These are phyloP conservation scores for Termitomyces sp. DNA, from an alignment of 768 basidiomycete genomes.

Conservation along the genomic window DNA sequence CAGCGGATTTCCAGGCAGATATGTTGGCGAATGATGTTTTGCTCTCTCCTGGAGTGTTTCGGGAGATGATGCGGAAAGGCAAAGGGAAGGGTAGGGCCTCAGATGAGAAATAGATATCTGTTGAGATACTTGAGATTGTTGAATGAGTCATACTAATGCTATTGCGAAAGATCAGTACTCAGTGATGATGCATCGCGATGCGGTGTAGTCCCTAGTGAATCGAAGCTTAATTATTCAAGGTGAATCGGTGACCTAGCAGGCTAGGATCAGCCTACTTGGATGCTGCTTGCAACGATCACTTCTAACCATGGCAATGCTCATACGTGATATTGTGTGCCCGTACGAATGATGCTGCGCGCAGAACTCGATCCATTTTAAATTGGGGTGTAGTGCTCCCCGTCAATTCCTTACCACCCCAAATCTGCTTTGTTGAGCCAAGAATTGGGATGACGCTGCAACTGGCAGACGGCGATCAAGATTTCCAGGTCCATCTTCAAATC, in stretches of 20 bases:
- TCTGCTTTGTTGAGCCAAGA: neutral
- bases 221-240: too few species aligned
- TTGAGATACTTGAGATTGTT: neutral
- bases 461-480: constrained; percentile 1
- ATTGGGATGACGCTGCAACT: constrained; percentile 6
- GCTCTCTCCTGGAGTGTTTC: neutral
- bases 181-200: neutral
- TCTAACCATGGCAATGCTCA: too few species aligned
- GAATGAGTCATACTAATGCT: neutral
- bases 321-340: too few species aligned
- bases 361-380: too few species aligned
- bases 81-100: neutral
- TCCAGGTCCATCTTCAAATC: neutral
- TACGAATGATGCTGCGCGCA: too few species aligned
- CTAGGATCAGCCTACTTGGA: too few species aligned
- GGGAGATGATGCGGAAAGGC: neutral
- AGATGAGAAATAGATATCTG: neutral
- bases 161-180: too few species aligned
- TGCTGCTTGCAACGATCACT: too few species aligned
- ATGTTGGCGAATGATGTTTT: neutral
- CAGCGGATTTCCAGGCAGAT: neutral
- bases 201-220: too few species aligned
- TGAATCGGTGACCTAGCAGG: too few species aligned
- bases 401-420: too few species aligned
- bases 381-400: too few species aligned